Conservation (phyloP, 139 green algal species). For the Astrephomene gubernaculifera region DNA sequence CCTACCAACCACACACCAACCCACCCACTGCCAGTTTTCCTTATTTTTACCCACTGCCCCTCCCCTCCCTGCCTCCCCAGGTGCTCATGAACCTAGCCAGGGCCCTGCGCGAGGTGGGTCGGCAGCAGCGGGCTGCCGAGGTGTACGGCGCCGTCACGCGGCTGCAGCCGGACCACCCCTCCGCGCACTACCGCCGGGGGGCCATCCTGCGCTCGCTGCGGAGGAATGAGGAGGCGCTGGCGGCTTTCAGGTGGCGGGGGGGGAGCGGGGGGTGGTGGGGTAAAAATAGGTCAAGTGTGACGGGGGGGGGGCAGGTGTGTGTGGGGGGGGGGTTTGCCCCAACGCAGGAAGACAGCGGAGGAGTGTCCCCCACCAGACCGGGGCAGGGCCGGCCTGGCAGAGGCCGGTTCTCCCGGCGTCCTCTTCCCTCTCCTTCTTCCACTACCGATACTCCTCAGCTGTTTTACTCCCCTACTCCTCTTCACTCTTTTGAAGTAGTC, state of each 20-base stretch:
- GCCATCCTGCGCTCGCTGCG: constrained; percentile 44
- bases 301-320: too few relatives aligned
- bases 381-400: too few relatives aligned
- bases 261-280: not conserved
- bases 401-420: too few relatives aligned
- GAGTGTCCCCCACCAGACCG: too few relatives aligned
- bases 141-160: constrained; percentile 53
- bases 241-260: constrained; percentile 48
- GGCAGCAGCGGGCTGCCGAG: constrained; percentile 49
- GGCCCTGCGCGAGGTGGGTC: constrained; percentile 45
- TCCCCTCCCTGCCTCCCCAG: constrained; percentile 17
- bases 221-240: constrained; percentile 49
- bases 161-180: constrained; percentile 61
- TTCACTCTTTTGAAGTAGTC: too few relatives aligned
- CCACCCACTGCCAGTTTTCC: not conserved
- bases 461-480: too few relatives aligned
- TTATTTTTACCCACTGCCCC: not conserved
- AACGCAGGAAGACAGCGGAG: too few relatives aligned
- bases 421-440: too few relatives aligned
- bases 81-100: constrained; percentile 51
- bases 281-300: not conserved
- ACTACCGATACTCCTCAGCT: too few relatives aligned
- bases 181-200: constrained; percentile 52
- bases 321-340: too few relatives aligned
- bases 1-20: too few relatives aligned